phyloP scores from a whole-genome alignment of 73 alveolate genomes.

The Effrenium voratum region DNA sequence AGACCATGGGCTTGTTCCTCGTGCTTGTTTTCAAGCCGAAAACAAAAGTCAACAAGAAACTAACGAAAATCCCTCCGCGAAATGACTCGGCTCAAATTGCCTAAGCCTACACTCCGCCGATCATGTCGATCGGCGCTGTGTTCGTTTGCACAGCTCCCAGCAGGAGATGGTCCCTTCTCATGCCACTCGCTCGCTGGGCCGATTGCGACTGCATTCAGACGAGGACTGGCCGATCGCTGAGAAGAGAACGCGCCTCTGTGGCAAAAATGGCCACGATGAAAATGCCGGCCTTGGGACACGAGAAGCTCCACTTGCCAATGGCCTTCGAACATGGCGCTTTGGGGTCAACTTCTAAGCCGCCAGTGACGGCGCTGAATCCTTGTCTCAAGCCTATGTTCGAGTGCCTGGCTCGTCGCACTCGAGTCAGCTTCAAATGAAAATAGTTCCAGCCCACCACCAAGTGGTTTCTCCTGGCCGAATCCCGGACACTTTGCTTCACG shows the following conservation, averaged over 20 bases:
- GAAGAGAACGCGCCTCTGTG: not conserved
- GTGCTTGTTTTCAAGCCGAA: too few species aligned
- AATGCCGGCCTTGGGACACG: conserved; percentile 44
- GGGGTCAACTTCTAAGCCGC: not conserved
- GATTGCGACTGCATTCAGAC: not conserved
- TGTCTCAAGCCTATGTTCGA: too few species aligned
- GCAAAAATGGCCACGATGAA: conserved; percentile 73
- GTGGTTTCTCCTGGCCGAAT: conserved; percentile 53
- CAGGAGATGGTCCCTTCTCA: too few species aligned
- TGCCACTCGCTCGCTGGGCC: too few species aligned
- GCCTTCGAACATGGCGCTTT: not conserved
- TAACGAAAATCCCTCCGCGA: too few species aligned
- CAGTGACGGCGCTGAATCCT: too few species aligned
- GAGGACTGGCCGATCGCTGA: not conserved
- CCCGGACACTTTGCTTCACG: not conserved
- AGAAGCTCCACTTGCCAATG: not conserved
- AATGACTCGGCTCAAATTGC: too few species aligned
- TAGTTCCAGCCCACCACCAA: conserved; percentile 73
- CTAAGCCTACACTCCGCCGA: too few species aligned
- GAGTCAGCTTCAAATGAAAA: conserved; percentile 71
- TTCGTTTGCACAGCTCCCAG: too few species aligned
- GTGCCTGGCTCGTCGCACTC: conserved; percentile 65
- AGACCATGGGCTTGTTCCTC: too few species aligned
- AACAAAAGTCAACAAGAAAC: too few species aligned
- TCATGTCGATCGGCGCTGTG: too few species aligned